Evolutionary conservation across 2,329 filamentous ascomycete species (phyloP), one percentile per base, ranked within the genome.

Genomic region (Calcarisporium arbuscula): DNA sequence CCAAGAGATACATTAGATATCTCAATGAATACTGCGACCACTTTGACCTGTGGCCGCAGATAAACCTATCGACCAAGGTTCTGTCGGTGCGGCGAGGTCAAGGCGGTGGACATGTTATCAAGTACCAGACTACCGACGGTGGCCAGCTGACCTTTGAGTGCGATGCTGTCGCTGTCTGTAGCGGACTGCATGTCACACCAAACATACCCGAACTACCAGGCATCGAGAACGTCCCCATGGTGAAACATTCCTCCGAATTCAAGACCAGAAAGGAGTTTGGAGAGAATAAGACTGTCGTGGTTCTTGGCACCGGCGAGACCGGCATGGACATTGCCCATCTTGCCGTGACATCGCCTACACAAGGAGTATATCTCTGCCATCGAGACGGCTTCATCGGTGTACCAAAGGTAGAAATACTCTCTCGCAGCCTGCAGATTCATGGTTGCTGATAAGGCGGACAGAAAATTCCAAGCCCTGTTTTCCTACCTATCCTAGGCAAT

Each of bases 161-260:
- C 34, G 64, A 68, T 43, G 64, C 62, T 8, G 48, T 68, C 15
- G 64, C 62, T 7, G 45, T 68, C 2, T 68, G 64, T 43, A 62
- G 62, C 3, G 64, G 64, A 1, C 46, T 67, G 9, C 60, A 68
- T 36, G 54, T 59, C 8, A 43, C 47, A 5, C 63, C 62, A 2
- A 54, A 54, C 26, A 52, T 63, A 8, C 58, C 62, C 0, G 16
- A 49, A 10, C 48, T 68, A 18, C 32, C 52, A 9, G 64, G 64
- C 19, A 46, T 64, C 16, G 51, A 61, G 5, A 45, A 50, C 14
- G 50, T 64, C 5, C 52, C 55, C 0, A 26, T 41, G 1, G 57
- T 63, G 3, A 46, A 65, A 28, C 64, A 68, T 38, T 67, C 65
- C 6, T 61, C 61, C 1, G 40, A 60, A 16, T 52, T 68, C 46